Evolutionary conservation across 192 early-diverging fungal species (phyloP).

Genomic region (Backusella australiensis): DNA sequence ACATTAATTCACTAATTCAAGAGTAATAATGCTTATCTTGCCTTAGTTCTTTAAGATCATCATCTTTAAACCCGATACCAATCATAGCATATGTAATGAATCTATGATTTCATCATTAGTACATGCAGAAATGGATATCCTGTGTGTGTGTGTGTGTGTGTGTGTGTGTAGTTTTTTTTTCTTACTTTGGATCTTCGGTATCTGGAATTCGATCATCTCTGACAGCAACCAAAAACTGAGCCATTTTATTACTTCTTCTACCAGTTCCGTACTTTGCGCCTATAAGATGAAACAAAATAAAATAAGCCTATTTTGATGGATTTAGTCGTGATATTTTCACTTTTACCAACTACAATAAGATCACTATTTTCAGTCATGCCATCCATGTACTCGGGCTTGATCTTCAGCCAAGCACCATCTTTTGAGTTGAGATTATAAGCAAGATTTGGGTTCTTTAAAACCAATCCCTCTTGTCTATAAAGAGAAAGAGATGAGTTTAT

Average conservation of each 20-base stretch:
- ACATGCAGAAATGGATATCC: not conserved
- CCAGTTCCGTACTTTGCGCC: constrained; percentile 62
- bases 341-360: constrained; percentile 65
- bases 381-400: constrained; percentile 81
- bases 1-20: not conserved
- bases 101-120: constrained; percentile 3
- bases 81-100: constrained; percentile 65
- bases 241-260: constrained; percentile 48
- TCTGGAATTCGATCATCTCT: constrained; percentile 35
- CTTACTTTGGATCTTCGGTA: constrained; percentile 14
- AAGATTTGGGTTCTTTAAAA: constrained; percentile 68
- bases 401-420: constrained; percentile 65
- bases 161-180: too few relatives aligned
- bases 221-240: constrained; percentile 60
- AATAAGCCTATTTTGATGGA: not conserved
- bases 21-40: constrained; percentile 18
- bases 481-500: not conserved
- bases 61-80: constrained; percentile 64
- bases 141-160: too few relatives aligned
- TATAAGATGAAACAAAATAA: not conserved
- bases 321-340: not conserved
- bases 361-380: constrained; percentile 68
- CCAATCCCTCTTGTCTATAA: constrained; percentile 54
- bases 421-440: constrained; percentile 54
- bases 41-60: constrained; percentile 59